Evolutionary conservation across 495 filamentous ascomycete species (phyloP).

Genomic region (Penicillium lividum): DNA sequence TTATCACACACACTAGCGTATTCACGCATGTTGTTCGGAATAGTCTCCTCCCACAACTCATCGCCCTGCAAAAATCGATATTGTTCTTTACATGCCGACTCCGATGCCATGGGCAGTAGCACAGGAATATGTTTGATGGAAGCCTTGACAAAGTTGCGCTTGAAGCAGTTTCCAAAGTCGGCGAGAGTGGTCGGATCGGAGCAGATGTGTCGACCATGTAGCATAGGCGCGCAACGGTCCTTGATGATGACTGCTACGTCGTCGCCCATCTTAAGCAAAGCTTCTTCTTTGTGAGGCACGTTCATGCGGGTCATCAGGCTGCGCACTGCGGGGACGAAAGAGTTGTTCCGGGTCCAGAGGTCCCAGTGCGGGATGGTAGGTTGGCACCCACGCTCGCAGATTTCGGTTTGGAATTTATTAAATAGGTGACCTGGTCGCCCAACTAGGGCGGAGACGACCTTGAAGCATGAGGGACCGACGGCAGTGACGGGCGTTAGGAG

Average conservation of each 20-base stretch:
- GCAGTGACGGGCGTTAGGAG: constrained; percentile 27
- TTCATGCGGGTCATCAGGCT: constrained; percentile 38
- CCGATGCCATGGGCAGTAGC: constrained; percentile 42
- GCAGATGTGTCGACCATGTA: constrained; percentile 41
- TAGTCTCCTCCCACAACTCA: constrained; percentile 41
- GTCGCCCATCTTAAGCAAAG: constrained; percentile 41
- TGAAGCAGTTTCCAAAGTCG: constrained; percentile 47
- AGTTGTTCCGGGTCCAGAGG: constrained; percentile 48
- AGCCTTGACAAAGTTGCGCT: constrained; percentile 40
- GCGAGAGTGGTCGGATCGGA: constrained; percentile 37
- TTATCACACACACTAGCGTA: constrained; percentile 43
- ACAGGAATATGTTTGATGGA: constrained; percentile 35
- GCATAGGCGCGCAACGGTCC: constrained; percentile 34
- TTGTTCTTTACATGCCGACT: constrained; percentile 40
- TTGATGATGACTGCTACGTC: constrained; percentile 46
- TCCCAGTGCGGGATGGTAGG: constrained; percentile 48
- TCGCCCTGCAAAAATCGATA: constrained; percentile 37
- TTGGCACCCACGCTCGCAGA: constrained; percentile 44
- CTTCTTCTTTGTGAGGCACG: constrained; percentile 36
- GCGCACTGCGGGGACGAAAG: constrained; percentile 44
- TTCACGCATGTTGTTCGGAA: constrained; percentile 46
- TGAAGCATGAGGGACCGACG: constrained; percentile 39
- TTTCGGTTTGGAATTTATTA: constrained; percentile 43
- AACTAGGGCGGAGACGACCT: constrained; percentile 40
- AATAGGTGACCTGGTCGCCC: constrained; percentile 38